These are phyloP conservation scores for Talaromyces borbonicus DNA, from an alignment of 495 filamentous ascomycete genomes.

Conservation along the genomic window DNA sequence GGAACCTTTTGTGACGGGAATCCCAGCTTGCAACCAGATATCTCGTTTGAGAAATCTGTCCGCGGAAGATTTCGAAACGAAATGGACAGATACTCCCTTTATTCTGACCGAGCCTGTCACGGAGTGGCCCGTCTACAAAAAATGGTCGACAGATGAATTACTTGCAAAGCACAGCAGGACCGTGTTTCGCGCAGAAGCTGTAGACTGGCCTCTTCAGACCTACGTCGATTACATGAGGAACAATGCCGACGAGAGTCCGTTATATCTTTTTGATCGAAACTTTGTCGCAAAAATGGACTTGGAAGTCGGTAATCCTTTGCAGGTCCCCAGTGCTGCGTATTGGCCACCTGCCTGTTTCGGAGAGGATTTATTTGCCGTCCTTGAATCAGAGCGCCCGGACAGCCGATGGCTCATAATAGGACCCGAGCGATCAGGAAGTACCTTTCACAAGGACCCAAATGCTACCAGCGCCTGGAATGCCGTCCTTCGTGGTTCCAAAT, in stretches of 20 bases:
- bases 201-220: constrained; percentile 76
- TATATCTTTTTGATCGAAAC: constrained; percentile 83
- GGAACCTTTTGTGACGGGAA: constrained; percentile 53
- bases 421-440: constrained; percentile 81
- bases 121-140: constrained; percentile 66
- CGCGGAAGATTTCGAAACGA: constrained; percentile 58
- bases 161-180: constrained; percentile 52
- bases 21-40: constrained; percentile 67
- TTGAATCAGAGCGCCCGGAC: constrained; percentile 75
- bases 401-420: constrained; percentile 91
- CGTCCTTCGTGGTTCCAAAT: constrained; percentile 82
- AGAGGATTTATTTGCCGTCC: constrained; percentile 73
- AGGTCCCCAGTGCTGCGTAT: constrained; percentile 49
- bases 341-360: constrained; percentile 84
- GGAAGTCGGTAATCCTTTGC: constrained; percentile 39
- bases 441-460: constrained; percentile 85
- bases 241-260: constrained; percentile 74
- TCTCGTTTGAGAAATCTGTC: constrained; percentile 56
- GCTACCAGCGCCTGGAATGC: constrained; percentile 90
- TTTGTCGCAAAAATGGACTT: constrained; percentile 86
- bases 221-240: constrained; percentile 82
- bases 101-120: constrained; percentile 80
- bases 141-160: constrained; percentile 63
- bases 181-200: constrained; percentile 81
- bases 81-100: constrained; percentile 78